phyloP scores from a whole-genome alignment of 2,329 filamentous ascomycete genomes.

The Lithohypha guttulata region DNA sequence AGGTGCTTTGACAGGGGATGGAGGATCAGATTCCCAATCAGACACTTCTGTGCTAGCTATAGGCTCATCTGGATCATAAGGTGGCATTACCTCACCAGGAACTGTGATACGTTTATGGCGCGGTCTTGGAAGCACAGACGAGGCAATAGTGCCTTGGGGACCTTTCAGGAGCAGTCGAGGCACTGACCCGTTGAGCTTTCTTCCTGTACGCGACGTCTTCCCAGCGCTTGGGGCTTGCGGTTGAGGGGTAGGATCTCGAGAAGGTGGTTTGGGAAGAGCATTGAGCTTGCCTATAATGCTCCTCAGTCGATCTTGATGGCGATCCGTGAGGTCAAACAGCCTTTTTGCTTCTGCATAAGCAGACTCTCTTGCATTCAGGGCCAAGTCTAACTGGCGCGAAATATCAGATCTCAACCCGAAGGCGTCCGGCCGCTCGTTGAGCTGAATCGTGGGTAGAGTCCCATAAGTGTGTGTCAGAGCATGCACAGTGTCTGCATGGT shows the following conservation, averaged over 20 bases:
- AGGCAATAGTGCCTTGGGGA: constrained; percentile 18
- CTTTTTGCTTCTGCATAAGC: constrained; percentile 46
- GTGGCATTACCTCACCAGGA: constrained; percentile 28
- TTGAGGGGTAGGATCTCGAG: constrained; percentile 48
- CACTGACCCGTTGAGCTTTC: constrained; percentile 28
- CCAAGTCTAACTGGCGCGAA: constrained; percentile 44
- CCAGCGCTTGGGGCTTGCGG: constrained; percentile 26
- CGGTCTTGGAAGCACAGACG: constrained; percentile 25
- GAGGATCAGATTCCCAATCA: constrained; percentile 30
- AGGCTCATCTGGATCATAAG: constrained; percentile 34
- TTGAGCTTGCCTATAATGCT: constrained; percentile 53
- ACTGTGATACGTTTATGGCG: constrained; percentile 29
- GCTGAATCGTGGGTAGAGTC: constrained; percentile 40
- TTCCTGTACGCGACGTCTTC: constrained; percentile 32
- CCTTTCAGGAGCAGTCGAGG: constrained; percentile 31
- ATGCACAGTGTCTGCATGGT: constrained; percentile 32
- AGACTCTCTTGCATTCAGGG: constrained; percentile 45
- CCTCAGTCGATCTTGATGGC: constrained; percentile 46
- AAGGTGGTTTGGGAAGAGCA: constrained; percentile 49
- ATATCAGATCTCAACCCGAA: constrained; percentile 45
- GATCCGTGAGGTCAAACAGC: constrained; percentile 46
- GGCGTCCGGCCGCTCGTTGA: constrained; percentile 41
- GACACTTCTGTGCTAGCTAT: constrained; percentile 38
- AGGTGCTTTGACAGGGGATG: constrained; percentile 20
- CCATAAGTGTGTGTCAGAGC: constrained; percentile 34